phyloP scores from a whole-genome alignment of 116 monocot genomes.

The Phalaenopsis hybrid region DNA sequence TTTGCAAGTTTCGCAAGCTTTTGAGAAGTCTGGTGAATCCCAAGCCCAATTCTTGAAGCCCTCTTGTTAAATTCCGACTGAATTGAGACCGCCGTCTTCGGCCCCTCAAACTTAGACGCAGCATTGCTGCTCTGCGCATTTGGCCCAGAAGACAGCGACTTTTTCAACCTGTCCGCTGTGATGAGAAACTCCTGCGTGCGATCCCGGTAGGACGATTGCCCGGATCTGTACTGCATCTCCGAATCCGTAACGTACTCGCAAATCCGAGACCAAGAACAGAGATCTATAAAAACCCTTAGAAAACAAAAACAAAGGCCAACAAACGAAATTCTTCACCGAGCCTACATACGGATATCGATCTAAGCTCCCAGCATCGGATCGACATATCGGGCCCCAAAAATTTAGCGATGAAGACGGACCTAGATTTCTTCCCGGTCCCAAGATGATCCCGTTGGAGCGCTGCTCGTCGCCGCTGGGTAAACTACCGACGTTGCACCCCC shows the following conservation, averaged over 20 bases:
- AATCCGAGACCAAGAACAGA: not conserved
- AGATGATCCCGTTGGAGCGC: too few relatives aligned
- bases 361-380: not conserved
- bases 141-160: slow-evolving; percentile 30
- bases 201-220: slow-evolving; percentile 64
- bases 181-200: slow-evolving; percentile 79
- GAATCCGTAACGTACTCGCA: not conserved
- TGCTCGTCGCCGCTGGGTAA: too few relatives aligned
- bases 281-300: not conserved
- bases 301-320: not conserved
- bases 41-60: slow-evolving; percentile 84
- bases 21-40: slow-evolving; percentile 91
- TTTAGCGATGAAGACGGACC: too few relatives aligned
- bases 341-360: not conserved
- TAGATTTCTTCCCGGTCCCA: too few relatives aligned
- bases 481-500: too few relatives aligned
- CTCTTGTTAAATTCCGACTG: slow-evolving; percentile 85
- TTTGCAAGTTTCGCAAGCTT: slow-evolving; percentile 79
- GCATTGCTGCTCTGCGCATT: slow-evolving; percentile 8
- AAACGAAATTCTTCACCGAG: not conserved
- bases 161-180: slow-evolving; percentile 50
- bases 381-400: not conserved
- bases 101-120: slow-evolving; percentile 38
- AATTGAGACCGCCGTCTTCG: slow-evolving; percentile 36
- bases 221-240: slow-evolving; percentile 39